Evolutionary conservation across 331 rosid genomes (phyloP).

Genomic region (Acacia concinna): DNA sequence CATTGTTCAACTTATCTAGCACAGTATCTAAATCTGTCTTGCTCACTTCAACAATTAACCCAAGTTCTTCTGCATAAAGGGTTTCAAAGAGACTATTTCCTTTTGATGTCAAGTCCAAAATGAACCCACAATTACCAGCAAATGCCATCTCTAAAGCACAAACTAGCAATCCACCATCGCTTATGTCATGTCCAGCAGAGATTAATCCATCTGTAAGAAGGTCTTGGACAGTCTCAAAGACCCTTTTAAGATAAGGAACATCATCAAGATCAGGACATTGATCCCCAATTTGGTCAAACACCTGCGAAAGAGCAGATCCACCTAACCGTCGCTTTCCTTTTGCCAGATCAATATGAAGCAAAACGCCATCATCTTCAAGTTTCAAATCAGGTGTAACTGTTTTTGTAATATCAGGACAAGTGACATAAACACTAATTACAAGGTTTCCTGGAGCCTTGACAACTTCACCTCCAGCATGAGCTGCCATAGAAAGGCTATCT

Average conservation of each 20-base stretch:
- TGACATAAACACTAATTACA: slow-evolving; percentile 67
- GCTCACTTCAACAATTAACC: slow-evolving; percentile 81
- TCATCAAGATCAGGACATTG: slow-evolving; percentile 80
- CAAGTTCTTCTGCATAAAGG: slow-evolving; percentile 86
- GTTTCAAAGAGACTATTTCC: slow-evolving; percentile 68
- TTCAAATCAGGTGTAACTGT: slow-evolving; percentile 64
- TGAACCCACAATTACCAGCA: slow-evolving; percentile 76
- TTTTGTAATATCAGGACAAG: slow-evolving; percentile 70
- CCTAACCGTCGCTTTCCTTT: slow-evolving; percentile 82
- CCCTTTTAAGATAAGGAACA: slow-evolving; percentile 71
- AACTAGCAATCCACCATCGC: slow-evolving; percentile 85
- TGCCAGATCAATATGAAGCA: slow-evolving; percentile 43
- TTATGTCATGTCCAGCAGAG: slow-evolving; percentile 91
- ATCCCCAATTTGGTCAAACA: slow-evolving; percentile 81
- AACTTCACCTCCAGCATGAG: slow-evolving; percentile 58
- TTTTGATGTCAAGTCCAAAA: slow-evolving; percentile 52
- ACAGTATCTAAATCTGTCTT: slow-evolving; percentile 53
- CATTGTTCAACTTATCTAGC: slow-evolving; percentile 43
- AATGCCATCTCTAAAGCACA: slow-evolving; percentile 92
- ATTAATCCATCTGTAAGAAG: slow-evolving; percentile 68
- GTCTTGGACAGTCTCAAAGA: slow-evolving; percentile 74
- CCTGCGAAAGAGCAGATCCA: slow-evolving; percentile 90
- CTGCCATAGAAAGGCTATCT: slow-evolving; percentile 93
- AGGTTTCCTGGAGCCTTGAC: slow-evolving; percentile 71
- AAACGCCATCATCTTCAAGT: slow-evolving; percentile 63